Conservation (phyloP, 306 rosid species). For the Nissolia schottii region DNA sequence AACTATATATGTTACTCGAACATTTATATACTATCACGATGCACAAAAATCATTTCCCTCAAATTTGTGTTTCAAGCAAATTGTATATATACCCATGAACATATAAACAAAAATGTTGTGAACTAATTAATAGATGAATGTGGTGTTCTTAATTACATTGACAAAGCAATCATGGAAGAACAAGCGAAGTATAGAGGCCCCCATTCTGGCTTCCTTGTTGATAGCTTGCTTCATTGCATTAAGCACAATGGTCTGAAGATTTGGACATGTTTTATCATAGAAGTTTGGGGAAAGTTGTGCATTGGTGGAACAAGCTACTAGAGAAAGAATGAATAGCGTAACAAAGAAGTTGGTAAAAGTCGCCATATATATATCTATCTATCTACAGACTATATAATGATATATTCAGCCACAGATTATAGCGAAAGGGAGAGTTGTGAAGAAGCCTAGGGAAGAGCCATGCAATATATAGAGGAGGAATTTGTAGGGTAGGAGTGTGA, state of each 20-base stretch:
- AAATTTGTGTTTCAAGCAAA: no score
- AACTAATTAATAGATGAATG: background rate
- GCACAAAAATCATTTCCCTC: no score
- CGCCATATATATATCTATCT: constrained; percentile 26
- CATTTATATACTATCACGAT: no score
- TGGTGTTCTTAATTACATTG: constrained; percentile 37
- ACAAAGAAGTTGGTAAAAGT: constrained; percentile 12
- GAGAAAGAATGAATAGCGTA: constrained; percentile 21
- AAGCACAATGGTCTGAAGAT: constrained; percentile 44
- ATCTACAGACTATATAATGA: no score
- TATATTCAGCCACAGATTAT: no score
- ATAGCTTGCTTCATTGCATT: constrained; percentile 42
- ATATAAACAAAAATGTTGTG: background rate
- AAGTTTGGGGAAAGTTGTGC: constrained; percentile 61
- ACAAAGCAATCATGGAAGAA: constrained; percentile 94
- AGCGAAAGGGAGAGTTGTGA: no score
- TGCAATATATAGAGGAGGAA: constrained; percentile 5
- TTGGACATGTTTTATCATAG: constrained; percentile 54
- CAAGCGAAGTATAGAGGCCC: constrained; percentile 75
- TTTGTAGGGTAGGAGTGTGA: background rate
- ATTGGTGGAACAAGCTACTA: constrained; percentile 28
- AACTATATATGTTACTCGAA: no score
- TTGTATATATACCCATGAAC: no score
- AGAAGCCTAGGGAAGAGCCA: background rate
- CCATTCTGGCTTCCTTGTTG: constrained; percentile 43